Conservation (phyloP, 176 grass and related monocot genomes). For the Paspalum vaginatum region DNA sequence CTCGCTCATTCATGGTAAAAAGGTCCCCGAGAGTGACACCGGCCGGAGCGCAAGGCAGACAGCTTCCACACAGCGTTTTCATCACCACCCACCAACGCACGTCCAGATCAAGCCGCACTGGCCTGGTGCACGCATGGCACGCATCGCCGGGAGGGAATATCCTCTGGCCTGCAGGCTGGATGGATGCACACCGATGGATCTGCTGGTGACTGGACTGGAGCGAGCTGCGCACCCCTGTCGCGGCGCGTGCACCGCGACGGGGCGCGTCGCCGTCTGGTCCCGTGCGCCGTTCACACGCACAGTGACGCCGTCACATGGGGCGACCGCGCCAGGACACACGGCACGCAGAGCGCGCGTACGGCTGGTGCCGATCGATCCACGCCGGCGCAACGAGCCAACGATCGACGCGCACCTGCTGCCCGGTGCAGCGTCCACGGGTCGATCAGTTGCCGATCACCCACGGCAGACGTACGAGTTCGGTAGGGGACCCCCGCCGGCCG, state of each 20-base stretch:
- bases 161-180: neutral
- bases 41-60: no score
- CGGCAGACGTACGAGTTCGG: neutral
- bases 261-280: slow-evolving; percentile 18
- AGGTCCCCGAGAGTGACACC: no score
- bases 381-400: neutral
- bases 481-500: no score
- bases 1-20: no score
- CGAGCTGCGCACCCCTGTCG: no score
- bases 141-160: neutral
- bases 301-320: neutral
- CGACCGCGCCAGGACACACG: neutral
- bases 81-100: no score
- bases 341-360: neutral
- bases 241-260: no score
- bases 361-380: neutral
- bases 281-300: neutral
- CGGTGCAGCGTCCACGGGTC: no score
- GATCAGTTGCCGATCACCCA: neutral
- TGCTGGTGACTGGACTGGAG: no score
- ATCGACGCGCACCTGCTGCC: neutral
- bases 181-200: no score
- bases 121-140: neutral
- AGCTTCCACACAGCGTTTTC: no score
- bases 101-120: neutral